Conservation (phyloP, 805 yeast genomes). For the Wickerhamomyces chaumierensis region DNA sequence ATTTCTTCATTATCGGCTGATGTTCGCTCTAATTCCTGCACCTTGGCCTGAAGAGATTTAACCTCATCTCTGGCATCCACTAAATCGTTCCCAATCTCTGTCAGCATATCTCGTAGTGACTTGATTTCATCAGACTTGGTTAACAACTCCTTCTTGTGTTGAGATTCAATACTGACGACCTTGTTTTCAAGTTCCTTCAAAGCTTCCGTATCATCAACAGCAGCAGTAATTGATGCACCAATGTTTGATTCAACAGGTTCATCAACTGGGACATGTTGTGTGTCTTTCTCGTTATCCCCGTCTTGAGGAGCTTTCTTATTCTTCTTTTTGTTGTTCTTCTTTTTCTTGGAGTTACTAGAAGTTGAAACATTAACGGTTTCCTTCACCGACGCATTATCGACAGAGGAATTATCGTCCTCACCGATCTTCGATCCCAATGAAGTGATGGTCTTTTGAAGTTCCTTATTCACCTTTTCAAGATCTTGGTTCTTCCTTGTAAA, state of each 20-base stretch:
- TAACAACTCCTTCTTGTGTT: conserved; percentile 20
- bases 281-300: conserved; percentile 14
- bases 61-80: conserved; percentile 56
- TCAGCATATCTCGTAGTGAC: conserved; percentile 62
- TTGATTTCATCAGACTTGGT: conserved; percentile 53
- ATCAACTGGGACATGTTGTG: conserved; percentile 11
- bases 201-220: no score
- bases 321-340: conserved; percentile 14
- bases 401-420: no score
- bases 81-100: conserved; percentile 67
- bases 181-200: not conserved
- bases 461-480: not conserved
- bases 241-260: not conserved
- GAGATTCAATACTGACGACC: conserved; percentile 8
- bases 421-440: not conserved
- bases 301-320: conserved; percentile 4
- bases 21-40: conserved; percentile 3
- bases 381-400: no score
- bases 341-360: no score
- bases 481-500: not conserved
- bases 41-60: conserved; percentile 23
- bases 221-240: not conserved
- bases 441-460: not conserved
- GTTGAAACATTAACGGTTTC: no score
- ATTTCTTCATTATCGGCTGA: conserved; percentile 3